Base-by-base conservation (phyloP, 2,329 filamentous ascomycete species). In the Beauveria caledonica region DNA sequence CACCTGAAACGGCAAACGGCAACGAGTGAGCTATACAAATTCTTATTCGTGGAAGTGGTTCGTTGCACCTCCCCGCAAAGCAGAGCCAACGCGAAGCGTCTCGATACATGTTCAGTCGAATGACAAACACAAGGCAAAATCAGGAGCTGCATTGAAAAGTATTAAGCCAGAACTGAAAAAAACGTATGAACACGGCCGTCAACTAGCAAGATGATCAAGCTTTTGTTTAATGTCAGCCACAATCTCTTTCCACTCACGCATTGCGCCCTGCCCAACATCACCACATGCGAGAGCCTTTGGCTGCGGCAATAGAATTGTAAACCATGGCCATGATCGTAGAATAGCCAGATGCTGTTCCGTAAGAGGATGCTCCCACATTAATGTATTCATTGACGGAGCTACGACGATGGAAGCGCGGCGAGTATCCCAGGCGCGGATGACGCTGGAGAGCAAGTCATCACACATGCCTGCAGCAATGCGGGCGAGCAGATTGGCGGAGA, bases 341-440 rank as follows among this genome's bases (percentile, higher is more conserved):
- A 88, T 77, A 45, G 76, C 76, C 42, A 96, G 74, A 64, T 96
- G 90, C 64, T 82, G 84, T 54, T 75, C 79, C 1, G 92, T 96
- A 50, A 96, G 77, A 2, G 92, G 92, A 70, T 97, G 91, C 60
- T 80, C 78, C 88, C 89, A 96, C 92, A 96, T 96, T 4, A 87
- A 86, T 25, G 85, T 91, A 71, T 97, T 96, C 90, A 96, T 96
- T 33, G 88, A 86, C 1, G 87, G 86, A 2, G 89, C 89, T 0
- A 93, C 88, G 1, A 94, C 68, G 40, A 96, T 90, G 7, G 87
- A 75, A 17, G 78, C 70, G 0, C 85, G 84, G n/a, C 79, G 80
- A 0, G 86, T 86, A 73, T 97, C 93, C 94, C 93, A 99, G 0
- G 93, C 93, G 21, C 93, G 80, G 42, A 94, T 80, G 0, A 94